Percentiles rank a stretch among this genome's conserved stretches.
phyloP scores from a whole-genome alignment of 768 basidiomycete species.

The Nevesoporus exiguus region DNA sequence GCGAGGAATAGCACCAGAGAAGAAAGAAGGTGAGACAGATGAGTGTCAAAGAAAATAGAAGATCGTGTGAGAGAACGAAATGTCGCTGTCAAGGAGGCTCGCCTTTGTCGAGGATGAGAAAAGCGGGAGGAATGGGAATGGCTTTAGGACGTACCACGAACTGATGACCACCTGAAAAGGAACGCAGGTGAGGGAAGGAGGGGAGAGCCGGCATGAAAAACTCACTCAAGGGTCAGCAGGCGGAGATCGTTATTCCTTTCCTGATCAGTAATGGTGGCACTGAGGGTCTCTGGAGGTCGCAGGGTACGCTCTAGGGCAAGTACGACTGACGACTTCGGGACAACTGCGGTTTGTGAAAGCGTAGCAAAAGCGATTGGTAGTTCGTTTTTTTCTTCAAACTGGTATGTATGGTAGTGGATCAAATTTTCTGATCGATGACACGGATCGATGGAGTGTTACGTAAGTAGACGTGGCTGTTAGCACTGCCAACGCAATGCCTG shows the following conservation, averaged over 20 bases:
- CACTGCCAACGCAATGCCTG: neutral
- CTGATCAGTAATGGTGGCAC: conserved; percentile 70
- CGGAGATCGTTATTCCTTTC: conserved; percentile 77
- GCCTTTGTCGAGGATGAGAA: conserved; percentile 42
- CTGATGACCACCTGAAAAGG: conserved; percentile 65
- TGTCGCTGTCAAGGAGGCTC: conserved; percentile 71
- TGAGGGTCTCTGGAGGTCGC: conserved; percentile 40
- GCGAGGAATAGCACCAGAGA: conserved; percentile 57
- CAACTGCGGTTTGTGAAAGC: conserved; percentile 11
- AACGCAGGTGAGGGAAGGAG: conserved; percentile 16
- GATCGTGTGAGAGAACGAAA: conserved; percentile 4
- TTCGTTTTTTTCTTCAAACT: neutral
- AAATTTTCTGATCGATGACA: conserved; percentile 17
- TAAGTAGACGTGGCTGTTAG: conserved; percentile 9
- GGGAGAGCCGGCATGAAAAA: conserved; percentile 21
- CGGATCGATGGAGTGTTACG: conserved; percentile 15
- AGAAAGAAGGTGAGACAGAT: conserved; percentile 17
- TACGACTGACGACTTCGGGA: conserved; percentile 21
- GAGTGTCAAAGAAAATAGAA: conserved; percentile 8
- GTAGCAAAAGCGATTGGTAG: conserved; percentile 26
- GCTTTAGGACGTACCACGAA: conserved; percentile 55
- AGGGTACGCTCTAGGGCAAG: conserved; percentile 19
- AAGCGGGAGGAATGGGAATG: conserved; percentile 3
- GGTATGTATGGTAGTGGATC: conserved; percentile 9
- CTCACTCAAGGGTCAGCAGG: conserved; percentile 76